Conservation (phyloP, 805 yeast species). For the Pichia rugopelliculosa region DNA sequence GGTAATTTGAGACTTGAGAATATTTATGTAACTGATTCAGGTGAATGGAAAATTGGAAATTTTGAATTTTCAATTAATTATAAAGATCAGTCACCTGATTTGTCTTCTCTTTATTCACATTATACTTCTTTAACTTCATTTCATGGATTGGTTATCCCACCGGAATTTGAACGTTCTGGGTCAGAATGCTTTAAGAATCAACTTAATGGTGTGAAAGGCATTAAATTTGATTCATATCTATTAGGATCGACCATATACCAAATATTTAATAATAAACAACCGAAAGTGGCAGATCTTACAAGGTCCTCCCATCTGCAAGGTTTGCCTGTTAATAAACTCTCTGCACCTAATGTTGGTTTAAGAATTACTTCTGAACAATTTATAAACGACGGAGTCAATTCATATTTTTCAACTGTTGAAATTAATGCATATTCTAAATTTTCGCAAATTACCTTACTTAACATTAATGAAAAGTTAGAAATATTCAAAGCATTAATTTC, state of each 20-base stretch:
- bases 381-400: constrained; percentile 23
- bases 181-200: constrained; percentile 30
- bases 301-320: constrained; percentile 12
- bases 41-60: constrained; percentile 84
- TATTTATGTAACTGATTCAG: constrained; percentile 56
- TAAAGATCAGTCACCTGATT: constrained; percentile 33
- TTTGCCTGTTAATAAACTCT: constrained; percentile 38
- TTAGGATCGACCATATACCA: constrained; percentile 50
- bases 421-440: constrained; percentile 47
- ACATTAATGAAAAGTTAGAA: constrained; percentile 45
- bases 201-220: constrained; percentile 22
- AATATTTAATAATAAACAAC: constrained; percentile 31
- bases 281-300: constrained; percentile 3
- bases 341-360: constrained; percentile 31
- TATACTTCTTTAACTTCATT: constrained; percentile 21
- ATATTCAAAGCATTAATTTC: constrained; percentile 33
- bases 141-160: constrained; percentile 33
- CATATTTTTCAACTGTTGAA: constrained; percentile 39
- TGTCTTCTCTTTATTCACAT: constrained; percentile 17
- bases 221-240: constrained; percentile 56
- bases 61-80: constrained; percentile 58
- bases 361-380: constrained; percentile 34
- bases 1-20: constrained; percentile 50
- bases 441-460: constrained; percentile 47
- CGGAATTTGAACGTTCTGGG: constrained; percentile 43